These are phyloP conservation scores for Sporisorium scitamineum DNA, from an alignment of 1,284 basidiomycete genomes.

Conservation along the genomic window DNA sequence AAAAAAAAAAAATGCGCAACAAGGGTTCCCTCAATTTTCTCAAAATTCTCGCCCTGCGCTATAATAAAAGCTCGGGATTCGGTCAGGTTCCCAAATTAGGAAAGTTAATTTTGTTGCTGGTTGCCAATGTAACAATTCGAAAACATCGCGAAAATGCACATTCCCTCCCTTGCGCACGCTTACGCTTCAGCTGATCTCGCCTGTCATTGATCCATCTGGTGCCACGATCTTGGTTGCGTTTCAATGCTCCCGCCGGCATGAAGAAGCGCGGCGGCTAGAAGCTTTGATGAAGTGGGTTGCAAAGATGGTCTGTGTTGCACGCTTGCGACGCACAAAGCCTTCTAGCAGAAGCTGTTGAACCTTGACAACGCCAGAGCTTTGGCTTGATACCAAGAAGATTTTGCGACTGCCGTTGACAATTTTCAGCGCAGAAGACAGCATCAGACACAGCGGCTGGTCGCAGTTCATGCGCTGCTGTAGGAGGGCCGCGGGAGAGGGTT, in stretches of 20 bases:
- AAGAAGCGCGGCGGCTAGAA: background rate
- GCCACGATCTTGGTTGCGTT: background rate
- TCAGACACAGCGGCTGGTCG: too few species aligned
- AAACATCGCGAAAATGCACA: background rate
- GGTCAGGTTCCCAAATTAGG: background rate
- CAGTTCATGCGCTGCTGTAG: too few species aligned
- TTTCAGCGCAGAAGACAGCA: too few species aligned
- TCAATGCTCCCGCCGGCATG: background rate
- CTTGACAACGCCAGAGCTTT: background rate
- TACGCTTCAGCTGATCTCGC: conserved; percentile 2
- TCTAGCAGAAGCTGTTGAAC: background rate
- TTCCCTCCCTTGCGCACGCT: background rate
- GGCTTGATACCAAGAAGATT: background rate
- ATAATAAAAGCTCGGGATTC: background rate
- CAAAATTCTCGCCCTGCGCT: background rate
- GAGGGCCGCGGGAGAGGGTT: background rate
- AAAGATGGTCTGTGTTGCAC: background rate
- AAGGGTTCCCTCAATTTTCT: conserved; percentile 4
- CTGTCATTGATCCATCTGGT: background rate
- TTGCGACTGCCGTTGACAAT: too few species aligned
- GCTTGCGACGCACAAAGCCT: background rate
- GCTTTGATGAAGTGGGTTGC: background rate
- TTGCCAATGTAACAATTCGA: background rate
- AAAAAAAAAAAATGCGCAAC: background rate
- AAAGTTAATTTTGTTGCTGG: background rate